Base-by-base conservation (phyloP, 2,329 filamentous ascomycete genomes). In the Teratosphaeria zuluensis region DNA sequence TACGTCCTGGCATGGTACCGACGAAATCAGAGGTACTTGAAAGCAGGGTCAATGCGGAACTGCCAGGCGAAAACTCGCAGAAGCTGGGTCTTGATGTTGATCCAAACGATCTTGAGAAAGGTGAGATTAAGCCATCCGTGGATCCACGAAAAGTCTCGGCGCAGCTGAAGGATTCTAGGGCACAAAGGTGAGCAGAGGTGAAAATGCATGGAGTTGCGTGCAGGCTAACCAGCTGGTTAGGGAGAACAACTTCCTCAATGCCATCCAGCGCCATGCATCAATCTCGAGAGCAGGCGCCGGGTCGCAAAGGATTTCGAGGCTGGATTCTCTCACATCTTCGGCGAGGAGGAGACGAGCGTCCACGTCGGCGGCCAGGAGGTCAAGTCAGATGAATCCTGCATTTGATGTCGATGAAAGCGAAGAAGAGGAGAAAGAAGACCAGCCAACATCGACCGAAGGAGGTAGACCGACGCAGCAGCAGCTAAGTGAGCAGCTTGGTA, bases 1-100 rank as follows among this genome's bases (percentile, higher is more conserved):
- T 82, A 56, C 74, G 80, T 42, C 72, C 77, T 21, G 80, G 80
- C 11, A 82, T 82, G 80, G 74, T 80, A 1, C 78, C 78, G 0
- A 75, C 76, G 0, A 58, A 57, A 42, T 56, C 58, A 7, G 67
- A 68, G 53, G 58, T 67, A 69, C 69, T 58, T 71, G 73, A 46
- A 72, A 77, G 60, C 57, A 53, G 63, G 19, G 31, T 60, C 28
- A 58, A 62, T n/a, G 52, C 63, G 14, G 59, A 67, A 19, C 32
- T 66, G 19, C 66, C 66, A 11, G 62, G 57, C 12, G 63, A 66
- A 58, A 62, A 68, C 21, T 64, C 59, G 11, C 60, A 65, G 28
- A 64, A 65, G 16, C 58, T 70, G 1, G 73, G 72, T 9, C 59
- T 74, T 16, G 70, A 75, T 7, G 72, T 64, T n/a, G 72, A 78